Evolutionary conservation across 2,329 filamentous ascomycete species (phyloP), one percentile per base, ranked within the genome.

Genomic region (Ambrosiella cleistominuta): DNA sequence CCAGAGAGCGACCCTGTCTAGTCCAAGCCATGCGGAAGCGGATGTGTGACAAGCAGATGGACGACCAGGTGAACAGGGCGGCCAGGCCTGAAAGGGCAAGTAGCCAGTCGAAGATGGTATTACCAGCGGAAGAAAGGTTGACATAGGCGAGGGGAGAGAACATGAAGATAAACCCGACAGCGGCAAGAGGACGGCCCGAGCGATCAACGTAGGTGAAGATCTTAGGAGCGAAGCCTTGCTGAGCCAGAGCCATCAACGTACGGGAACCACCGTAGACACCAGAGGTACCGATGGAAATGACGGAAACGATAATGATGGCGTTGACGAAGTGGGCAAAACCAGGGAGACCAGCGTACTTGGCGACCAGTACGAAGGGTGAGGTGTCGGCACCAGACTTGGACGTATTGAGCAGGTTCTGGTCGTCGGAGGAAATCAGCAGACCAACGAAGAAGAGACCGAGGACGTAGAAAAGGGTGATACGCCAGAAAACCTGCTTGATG

Each of bases 401-500:
- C 11, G 62, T 61, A 58, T 63, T 65, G 36, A 79, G 69, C 3
- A 81, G 72, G 39, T 68, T 67, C 0, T 64, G 53, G 60, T 77
- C 74, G 19, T 70, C 66, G 39, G 70, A 70, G 57, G 69, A 68
- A 61, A 76, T 67, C 2, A 75, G 68, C 12, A 77, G 66, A 7
- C 74, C 74, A 54, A 76, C 70, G 47, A 75, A 72, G 59, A 72
- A 72, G n/a, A 76, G 70, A 45, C 73, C 73, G 0, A 77, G 62
- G 44, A 76, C 66, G 62, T 76, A 77, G 64, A 76, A 76, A 47
- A 75, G 66, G n/a, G 72, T 73, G 62, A 76, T 74, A 66, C 74
- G 72, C 74, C 73, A 75, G 63, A 75, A 76, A 38, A 76, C 85
- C 69, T 91, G 86, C 72, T 89, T 91, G 65, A 89, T 81, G 1